phyloP scores from a whole-genome alignment of 371 early-diverging fungal genomes.

The Mortierella sp. region DNA sequence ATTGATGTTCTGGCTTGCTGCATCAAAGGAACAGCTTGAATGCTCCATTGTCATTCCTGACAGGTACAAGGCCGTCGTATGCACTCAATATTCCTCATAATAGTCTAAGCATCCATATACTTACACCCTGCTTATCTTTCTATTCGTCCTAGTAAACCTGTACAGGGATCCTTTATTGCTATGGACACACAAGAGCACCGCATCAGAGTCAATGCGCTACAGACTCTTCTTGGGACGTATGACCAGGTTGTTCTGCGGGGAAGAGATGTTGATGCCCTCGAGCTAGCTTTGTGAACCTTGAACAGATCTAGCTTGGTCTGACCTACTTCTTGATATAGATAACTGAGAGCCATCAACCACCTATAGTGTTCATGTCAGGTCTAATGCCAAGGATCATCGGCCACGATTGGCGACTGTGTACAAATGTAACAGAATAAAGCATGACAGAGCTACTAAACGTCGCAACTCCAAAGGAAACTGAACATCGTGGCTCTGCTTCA shows the following conservation, averaged over 20 bases:
- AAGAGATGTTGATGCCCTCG: conserved; percentile 60
- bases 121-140: background rate
- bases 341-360: too few relatives aligned
- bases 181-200: conserved; percentile 67
- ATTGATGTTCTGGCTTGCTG: conserved; percentile 61
- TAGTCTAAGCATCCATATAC: background rate
- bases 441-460: too few relatives aligned
- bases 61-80: background rate
- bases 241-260: conserved; percentile 66
- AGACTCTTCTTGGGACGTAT: conserved; percentile 64
- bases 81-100: background rate
- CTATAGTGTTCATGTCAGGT: too few relatives aligned
- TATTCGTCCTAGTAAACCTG: conserved; percentile 25
- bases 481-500: too few relatives aligned
- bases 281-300: conserved; percentile 15
- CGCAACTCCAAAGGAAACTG: too few relatives aligned
- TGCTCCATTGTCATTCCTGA: conserved; percentile 56
- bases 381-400: too few relatives aligned
- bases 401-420: too few relatives aligned
- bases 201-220: conserved; percentile 60
- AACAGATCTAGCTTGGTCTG: background rate
- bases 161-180: conserved; percentile 58
- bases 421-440: too few relatives aligned
- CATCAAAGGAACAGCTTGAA: conserved; percentile 32
- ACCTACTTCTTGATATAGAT: too few relatives aligned